A percentile compares a stretch with the other conserved stretches of the same genome.
phyloP scores from a whole-genome alignment of 2,329 filamentous ascomycete species.

The Gaeumannomyces sp. region DNA sequence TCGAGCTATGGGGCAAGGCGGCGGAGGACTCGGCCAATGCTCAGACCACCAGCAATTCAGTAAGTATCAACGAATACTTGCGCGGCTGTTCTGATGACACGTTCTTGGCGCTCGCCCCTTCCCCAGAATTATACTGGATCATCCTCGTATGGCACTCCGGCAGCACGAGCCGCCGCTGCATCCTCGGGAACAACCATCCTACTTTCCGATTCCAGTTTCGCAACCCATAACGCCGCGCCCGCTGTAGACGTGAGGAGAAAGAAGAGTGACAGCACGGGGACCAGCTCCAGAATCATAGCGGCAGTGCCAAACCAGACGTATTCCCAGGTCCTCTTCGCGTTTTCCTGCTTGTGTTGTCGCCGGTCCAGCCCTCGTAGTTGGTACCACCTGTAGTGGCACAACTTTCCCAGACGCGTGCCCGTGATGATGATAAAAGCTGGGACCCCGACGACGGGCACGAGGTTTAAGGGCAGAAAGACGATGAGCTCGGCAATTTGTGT shows the following conservation, averaged over 20 bases:
- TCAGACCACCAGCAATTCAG: neutral
- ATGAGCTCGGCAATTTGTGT: slow-evolving; percentile 87
- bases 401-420: slow-evolving; percentile 77
- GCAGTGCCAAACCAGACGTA: slow-evolving; percentile 93
- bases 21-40: neutral
- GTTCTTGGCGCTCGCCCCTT: neutral
- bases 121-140: slow-evolving; percentile 14
- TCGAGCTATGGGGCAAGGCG: neutral
- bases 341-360: slow-evolving; percentile 65
- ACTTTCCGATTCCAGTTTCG: slow-evolving; percentile 62
- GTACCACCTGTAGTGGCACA: slow-evolving; percentile 89
- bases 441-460: slow-evolving; percentile 76
- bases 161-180: slow-evolving; percentile 58
- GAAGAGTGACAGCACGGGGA: slow-evolving; percentile 87
- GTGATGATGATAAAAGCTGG: slow-evolving; percentile 84
- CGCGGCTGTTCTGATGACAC: neutral
- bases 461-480: slow-evolving; percentile 72
- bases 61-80: neutral
- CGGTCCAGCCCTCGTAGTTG: slow-evolving; percentile 69
- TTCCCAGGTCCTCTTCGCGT: slow-evolving; percentile 64
- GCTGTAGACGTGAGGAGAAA: slow-evolving; percentile 83
- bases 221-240: slow-evolving; percentile 82
- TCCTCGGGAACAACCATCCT: slow-evolving; percentile 22
- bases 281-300: slow-evolving; percentile 68
- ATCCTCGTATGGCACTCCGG: slow-evolving; percentile 34